Conservation (phyloP, 2,329 filamentous ascomycete species). For the Didymella sp. region DNA sequence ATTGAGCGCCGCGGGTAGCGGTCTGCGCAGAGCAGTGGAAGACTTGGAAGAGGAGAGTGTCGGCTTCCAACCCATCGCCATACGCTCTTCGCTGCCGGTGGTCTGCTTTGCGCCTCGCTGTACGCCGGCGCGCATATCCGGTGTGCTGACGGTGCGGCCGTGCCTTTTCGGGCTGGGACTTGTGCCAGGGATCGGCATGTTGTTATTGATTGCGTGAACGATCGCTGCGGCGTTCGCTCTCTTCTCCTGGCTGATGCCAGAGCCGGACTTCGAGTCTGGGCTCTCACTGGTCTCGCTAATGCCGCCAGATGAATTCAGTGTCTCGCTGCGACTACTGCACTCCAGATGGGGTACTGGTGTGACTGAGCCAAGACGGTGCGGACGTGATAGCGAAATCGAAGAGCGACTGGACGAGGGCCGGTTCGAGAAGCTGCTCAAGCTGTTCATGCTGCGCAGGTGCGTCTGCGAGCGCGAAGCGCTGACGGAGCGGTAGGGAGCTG, state of each 20-base stretch:
- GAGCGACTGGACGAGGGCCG: conserved; percentile 35
- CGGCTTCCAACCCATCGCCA: conserved; percentile 29
- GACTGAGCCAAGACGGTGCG: conserved; percentile 37
- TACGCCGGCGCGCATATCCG: conserved; percentile 11
- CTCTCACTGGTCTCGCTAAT: conserved; percentile 10
- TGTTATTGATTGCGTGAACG: conserved; percentile 35
- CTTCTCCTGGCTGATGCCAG: conserved; percentile 20
- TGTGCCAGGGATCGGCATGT: conserved; percentile 28
- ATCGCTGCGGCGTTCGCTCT: conserved; percentile 26
- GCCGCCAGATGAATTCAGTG: conserved; percentile 7
- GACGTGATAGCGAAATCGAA: conserved; percentile 40
- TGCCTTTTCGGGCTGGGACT: conserved; percentile 10
- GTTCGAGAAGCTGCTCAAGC: conserved; percentile 30
- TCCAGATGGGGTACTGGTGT: conserved; percentile 28
- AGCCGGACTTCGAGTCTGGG: conserved; percentile 8
- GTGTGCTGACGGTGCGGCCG: conserved; percentile 25
- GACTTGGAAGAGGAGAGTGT: conserved; percentile 4
- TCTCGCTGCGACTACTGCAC: conserved; percentile 35
- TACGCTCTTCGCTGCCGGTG: too few species aligned
- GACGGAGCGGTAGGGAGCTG: conserved; percentile 24
- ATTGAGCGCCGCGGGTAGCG: neutral
- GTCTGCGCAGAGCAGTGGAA: neutral
- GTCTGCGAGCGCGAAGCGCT: conserved; percentile 31
- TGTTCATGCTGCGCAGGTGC: conserved; percentile 24
- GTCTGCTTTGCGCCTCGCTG: neutral